Evolutionary conservation across 129 eudicot species (phyloP), one percentile per base, ranked within the genome.

Genomic region (Chrysanthemum makinoi): DNA sequence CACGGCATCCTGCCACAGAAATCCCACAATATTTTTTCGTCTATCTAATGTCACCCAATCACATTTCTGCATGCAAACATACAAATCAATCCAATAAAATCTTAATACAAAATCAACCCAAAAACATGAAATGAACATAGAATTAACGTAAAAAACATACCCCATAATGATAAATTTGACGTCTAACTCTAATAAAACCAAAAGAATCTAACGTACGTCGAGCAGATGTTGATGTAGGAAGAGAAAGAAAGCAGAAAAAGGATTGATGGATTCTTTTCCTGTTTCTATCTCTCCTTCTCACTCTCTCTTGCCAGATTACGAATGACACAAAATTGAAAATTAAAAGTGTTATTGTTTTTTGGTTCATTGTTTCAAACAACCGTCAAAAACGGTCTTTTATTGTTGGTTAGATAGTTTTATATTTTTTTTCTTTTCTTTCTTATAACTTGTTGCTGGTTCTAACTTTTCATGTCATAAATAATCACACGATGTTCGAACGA

Each of bases 1-100:
- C 94, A 90, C 74, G 59, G 80, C 97, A 87, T 90, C 69, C 49
- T 87, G 85, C 73, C 49, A 49, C 77, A 80, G 52, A 18, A 62
- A 60, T 49, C 81, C 58, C 67, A 22, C 68, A 60, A 72, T 69
- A 55, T 49, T 20, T 60, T 69, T 7, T 35, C 62, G 35, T 50
- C 56, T 57, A 58, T 70, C 72, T 52, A 56, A 30, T 66, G 72
- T 50, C 26, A 46, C 33, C 35, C 14, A 44, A 72, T 48, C 61
- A 54, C 18, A 55, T 66, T 65, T 66, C 79, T 77, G 70, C 76
- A 44, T 9, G 10, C 63, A 74, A 51, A 7, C 11, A 62, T 47
- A 8, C 18, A 11, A 69, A 66, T 69, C 69, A 62, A 69, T 56
- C 16, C n/a, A 26, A 43, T 2, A 26, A 13, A 80, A 68, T 68